These are phyloP conservation scores for Podila epicladia DNA, from an alignment of 192 early-diverging fungal genomes.

Conservation along the genomic window DNA sequence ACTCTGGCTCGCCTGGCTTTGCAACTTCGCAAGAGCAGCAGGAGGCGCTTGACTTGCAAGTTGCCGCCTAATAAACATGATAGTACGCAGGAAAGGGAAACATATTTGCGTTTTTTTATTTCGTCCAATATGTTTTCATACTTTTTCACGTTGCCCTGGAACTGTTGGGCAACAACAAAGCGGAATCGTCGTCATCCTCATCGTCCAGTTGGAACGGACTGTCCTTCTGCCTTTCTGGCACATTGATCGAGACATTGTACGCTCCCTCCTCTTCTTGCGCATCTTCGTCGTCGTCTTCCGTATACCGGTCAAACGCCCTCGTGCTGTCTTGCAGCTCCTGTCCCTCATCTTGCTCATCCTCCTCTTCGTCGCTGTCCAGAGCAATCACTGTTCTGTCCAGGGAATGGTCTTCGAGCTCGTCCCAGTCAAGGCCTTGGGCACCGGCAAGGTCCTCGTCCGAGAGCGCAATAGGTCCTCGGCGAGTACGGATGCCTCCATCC, in stretches of 20 bases:
- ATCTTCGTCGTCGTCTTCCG: not conserved
- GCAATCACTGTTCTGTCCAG: not conserved
- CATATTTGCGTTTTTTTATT: too few relatives aligned
- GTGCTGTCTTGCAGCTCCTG: not conserved
- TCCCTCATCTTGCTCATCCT: constrained; percentile 5
- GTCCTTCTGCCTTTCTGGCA: constrained; percentile 4
- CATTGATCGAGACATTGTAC: not conserved
- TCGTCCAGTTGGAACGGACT: constrained; percentile 17
- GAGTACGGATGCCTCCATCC: not conserved
- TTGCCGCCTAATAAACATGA: too few relatives aligned
- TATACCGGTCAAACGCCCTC: not conserved
- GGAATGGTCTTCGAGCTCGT: constrained; percentile 25
- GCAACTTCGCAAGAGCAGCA: constrained; percentile 11
- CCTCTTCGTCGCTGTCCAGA: not conserved
- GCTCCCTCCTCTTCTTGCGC: not conserved
- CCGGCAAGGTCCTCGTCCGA: constrained; percentile 40
- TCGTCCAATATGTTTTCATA: too few relatives aligned
- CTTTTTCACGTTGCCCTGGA: too few relatives aligned
- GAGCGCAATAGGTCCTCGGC: constrained; percentile 42
- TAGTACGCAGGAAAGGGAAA: too few relatives aligned
- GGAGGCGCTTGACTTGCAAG: too few relatives aligned
- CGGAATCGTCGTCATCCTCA: not conserved
- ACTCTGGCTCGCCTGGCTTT: constrained; percentile 23
- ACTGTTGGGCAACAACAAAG: too few relatives aligned
- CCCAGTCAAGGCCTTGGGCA: constrained; percentile 45